Percentiles rank a stretch among this genome's conserved stretches.
These are phyloP conservation scores for Dittrichia graveolens DNA, from an alignment of 129 eudicot genomes.

Conservation along the genomic window DNA sequence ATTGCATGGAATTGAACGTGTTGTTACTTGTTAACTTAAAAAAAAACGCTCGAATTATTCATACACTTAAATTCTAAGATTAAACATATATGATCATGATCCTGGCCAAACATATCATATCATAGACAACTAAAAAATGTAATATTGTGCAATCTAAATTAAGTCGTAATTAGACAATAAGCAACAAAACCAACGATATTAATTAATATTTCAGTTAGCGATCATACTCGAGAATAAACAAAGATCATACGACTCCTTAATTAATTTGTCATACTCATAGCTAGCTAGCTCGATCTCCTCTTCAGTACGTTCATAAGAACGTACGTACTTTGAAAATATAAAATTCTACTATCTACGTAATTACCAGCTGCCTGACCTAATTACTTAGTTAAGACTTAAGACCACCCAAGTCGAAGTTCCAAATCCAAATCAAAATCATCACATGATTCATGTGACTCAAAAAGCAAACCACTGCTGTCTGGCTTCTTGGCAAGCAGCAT, in stretches of 20 bases:
- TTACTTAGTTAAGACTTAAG: conserved; percentile 16
- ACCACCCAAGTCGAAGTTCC: conserved; percentile 50
- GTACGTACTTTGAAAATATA: neutral
- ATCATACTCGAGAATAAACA: neutral
- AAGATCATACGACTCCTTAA: conserved; percentile 1
- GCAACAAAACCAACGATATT: no score
- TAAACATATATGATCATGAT: conserved; percentile 9
- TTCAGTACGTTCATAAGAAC: neutral
- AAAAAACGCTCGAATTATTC: no score
- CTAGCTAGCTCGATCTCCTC: neutral
- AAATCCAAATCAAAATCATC: conserved; percentile 39
- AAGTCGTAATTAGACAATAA: conserved; percentile 14
- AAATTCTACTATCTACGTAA: neutral
- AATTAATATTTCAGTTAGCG: neutral
- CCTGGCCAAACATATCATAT: neutral
- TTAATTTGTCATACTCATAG: neutral
- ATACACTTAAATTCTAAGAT: neutral
- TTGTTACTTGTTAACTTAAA: no score
- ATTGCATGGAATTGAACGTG: no score
- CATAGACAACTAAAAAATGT: neutral
- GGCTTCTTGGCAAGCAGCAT: conserved; percentile 24
- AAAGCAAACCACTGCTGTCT: conserved; percentile 20
- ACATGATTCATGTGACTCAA: conserved; percentile 14
- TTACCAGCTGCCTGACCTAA: neutral
- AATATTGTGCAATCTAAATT: neutral